Evolutionary conservation across 2,329 filamentous ascomycete genomes (phyloP), one percentile per base, ranked within the genome.

Genomic region (Ramichloridium luteum): DNA sequence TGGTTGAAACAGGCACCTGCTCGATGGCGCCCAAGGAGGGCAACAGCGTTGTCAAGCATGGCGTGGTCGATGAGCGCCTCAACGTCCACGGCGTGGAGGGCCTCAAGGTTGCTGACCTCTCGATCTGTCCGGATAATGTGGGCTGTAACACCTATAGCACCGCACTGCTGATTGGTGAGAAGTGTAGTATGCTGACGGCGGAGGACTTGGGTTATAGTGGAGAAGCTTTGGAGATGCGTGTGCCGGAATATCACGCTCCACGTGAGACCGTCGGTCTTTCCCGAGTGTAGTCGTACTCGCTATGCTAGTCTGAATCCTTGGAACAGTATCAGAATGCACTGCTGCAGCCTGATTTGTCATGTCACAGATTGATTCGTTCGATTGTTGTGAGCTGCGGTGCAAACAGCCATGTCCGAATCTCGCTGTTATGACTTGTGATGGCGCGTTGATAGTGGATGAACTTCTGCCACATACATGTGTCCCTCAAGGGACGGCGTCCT

Each of bases 1-100:
- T n/a, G n/a, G n/a, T 12, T 12, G 1, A 25, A 16, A n/a, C 29
- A 40, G 67, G 69, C 23, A 84, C 79, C 1, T 83, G 78, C 60
- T 80, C 74, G 31, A 85, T 85, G 77, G 79, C 77, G 0, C 80
- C 80, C 4, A 68, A 60, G 38, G 70, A 83, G 48, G 80, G 81
- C 37, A 86, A 84, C 62, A 76, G 70, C 47, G 81, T 86, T 48
- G 79, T 85, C 54, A 81, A 80, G 61, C 77, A 84, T 48, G 80
- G 80, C 37, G 80, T 85, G 1, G 59, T 85, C 22, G 80, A 85
- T 50, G 77, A 82, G 57, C 71, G 79, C 37, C 67, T 85, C 34
- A 84, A 83, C 44, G 79, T 85, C 3, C 77, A 84, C 51, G 80
- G 78, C 31, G 77, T 83, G 43, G 69, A 81, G 63, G 74, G 76